phyloP scores from a whole-genome alignment of 202 grass and related monocot species.

The Eragrostis tef region DNA sequence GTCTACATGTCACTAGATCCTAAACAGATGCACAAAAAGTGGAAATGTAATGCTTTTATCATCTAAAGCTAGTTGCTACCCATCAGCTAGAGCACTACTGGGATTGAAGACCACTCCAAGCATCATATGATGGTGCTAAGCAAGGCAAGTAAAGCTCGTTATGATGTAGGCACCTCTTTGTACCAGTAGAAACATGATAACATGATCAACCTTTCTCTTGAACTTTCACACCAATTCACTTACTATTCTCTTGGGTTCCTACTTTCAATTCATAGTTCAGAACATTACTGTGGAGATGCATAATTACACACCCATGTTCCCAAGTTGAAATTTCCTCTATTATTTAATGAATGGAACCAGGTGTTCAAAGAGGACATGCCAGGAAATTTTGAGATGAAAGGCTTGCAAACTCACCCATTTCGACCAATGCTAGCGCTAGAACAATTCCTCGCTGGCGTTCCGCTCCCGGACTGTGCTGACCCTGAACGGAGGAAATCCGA shows the following conservation, averaged over 20 bases:
- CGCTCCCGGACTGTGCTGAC: constrained; percentile 29
- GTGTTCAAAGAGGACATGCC: background rate
- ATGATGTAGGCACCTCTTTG: constrained; percentile 43
- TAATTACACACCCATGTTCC: constrained; percentile 16
- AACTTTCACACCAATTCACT: constrained; percentile 24
- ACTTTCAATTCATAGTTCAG: background rate
- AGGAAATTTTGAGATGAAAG: background rate
- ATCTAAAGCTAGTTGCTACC: constrained; percentile 41
- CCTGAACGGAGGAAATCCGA: constrained; percentile 47
- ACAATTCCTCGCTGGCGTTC: constrained; percentile 38
- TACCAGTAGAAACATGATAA: constrained; percentile 30
- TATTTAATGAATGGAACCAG: constrained; percentile 5
- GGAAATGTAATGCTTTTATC: constrained; percentile 38
- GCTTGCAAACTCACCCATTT: constrained; percentile 43
- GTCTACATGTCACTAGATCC: constrained; percentile 16
- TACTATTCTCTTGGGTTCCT: background rate
- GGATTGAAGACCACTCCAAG: constrained; percentile 49
- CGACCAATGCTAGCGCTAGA: constrained; percentile 41
- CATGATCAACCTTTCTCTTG: constrained; percentile 9
- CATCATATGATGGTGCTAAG: constrained; percentile 43
- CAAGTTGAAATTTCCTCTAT: background rate
- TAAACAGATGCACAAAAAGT: constrained; percentile 25
- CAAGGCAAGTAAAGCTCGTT: constrained; percentile 46
- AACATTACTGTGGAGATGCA: background rate
- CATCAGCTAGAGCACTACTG: constrained; percentile 46